Percentiles rank a stretch among this genome's conserved stretches.
Evolutionary conservation across 257 asterid species (phyloP).

Genomic region (Primulina eburnea): DNA sequence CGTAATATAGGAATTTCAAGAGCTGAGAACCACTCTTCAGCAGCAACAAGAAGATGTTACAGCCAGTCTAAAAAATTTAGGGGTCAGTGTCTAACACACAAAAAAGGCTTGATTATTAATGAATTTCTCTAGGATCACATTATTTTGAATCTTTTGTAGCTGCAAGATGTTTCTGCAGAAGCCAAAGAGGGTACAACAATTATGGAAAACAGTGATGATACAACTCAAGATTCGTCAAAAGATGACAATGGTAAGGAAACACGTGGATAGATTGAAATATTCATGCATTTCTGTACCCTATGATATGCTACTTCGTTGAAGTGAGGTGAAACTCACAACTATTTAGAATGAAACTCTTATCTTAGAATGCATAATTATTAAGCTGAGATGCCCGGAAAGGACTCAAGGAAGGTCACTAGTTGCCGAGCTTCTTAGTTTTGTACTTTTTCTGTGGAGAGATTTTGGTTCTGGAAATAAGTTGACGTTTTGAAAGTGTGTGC

Average conservation of each 20-base stretch:
- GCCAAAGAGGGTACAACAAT: constrained; percentile 31
- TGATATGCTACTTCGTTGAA: background rate
- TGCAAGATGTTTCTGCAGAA: constrained; percentile 56
- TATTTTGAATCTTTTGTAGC: constrained; percentile 36
- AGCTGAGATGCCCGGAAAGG: background rate
- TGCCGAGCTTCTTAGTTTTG: background rate
- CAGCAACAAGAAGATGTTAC: constrained; percentile 96
- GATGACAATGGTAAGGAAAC: constrained; percentile 35
- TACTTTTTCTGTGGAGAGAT: background rate
- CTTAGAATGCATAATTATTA: too few relatives aligned
- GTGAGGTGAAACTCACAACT: background rate
- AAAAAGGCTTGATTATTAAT: background rate
- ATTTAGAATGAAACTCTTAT: background rate
- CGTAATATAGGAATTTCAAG: constrained; percentile 78
- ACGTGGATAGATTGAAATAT: constrained; percentile 24
- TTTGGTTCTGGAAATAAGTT: background rate
- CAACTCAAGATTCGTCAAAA: constrained; percentile 28
- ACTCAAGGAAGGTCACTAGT: background rate
- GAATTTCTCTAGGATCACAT: constrained; percentile 16
- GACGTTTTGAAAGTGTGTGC: background rate
- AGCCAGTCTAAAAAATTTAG: constrained; percentile 62
- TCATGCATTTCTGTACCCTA: background rate
- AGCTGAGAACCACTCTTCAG: constrained; percentile 74
- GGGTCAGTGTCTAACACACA: constrained; percentile 42
- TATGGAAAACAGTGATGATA: constrained; percentile 34